Evolutionary conservation across 2,329 filamentous ascomycete genomes (phyloP), one percentile per base, ranked within the genome.

Genomic region (Zymoseptoria ardabiliae): DNA sequence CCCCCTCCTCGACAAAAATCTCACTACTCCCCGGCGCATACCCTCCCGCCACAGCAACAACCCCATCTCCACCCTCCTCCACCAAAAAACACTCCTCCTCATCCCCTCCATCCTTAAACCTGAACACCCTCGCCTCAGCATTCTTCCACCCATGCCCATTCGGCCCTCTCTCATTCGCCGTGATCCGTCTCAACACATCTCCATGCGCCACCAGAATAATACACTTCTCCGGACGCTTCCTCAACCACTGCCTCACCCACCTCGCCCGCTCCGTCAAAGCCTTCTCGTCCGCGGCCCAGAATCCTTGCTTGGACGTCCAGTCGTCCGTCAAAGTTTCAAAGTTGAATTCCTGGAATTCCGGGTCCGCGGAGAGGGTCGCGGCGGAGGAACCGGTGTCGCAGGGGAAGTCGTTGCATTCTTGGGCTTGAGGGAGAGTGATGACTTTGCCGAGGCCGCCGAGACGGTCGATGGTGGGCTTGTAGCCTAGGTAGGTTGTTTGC

Each of bases 171-270:
- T 55, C 57, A 19, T 60, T 61, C n/a, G 60, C 61, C 4, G 68
- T 70, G 35, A 72, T 68, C n/a, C 62, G 55, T 19, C 70, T 61
- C 50, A 71, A 58, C 9, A 72, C 66, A 59, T 72, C 70, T 13
- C 70, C 70, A 59, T 72, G 70, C 1, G 68, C 70, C 3, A 72
- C 70, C n/a, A 72, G 59, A 25, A 72, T 70, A 25, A 72, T 72
- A 17, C 62, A 66, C 60, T 68, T 57, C 61, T 72, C 70, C 1
- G 69, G 68, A n/a, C 68, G 54, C 22, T 70, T 64, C n/a, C 65
- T 61, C 55, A 72, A 55, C 61, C 62, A 71, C 51, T 67, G 66
- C 19, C 70, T 55, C 5, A 72, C 66, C 69, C 68, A 70, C 49
- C 59, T 58, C 11, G 70, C 70, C 5, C 70, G 66, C 48, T 67